Base-by-base conservation (phyloP, 257 asterid genomes). In the Fraxinus pennsylvanica region DNA sequence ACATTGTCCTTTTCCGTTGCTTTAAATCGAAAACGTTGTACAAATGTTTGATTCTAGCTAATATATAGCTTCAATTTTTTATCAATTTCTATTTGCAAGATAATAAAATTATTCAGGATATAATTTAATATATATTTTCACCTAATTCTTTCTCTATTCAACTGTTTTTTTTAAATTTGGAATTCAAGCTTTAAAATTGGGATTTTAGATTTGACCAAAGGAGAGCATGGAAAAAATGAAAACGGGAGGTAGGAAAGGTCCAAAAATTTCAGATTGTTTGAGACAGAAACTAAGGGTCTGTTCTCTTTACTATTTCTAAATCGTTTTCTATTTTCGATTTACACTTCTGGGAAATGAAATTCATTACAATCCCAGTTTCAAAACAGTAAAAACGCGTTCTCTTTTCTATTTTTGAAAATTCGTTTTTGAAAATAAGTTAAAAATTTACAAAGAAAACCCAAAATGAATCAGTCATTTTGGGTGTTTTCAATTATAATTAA, bases 11-110 rank as follows among this genome's bases (percentile, higher is more conserved):
- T 75, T 43, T 50, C 36, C 25, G 0, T 75, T 17, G 30, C 30
- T 21, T 19, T 35, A 3, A 35, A 72, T 3, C 9, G 0, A 38
- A 74, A 70, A 72, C 38, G 33, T 74, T 54, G 13, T 10, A 45
- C 41, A 32, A 35, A 19, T 15, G 47, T 76, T 75, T 81, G 71
- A 71, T 77, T 68, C 32, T 66, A 65, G 41, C 38, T 66, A 65
- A 65, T 61, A 22, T 36, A 21, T 4, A 61, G 32, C 14, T 25
- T 61, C 32, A 21, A 61, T 2, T 22, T 61, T 61, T 61, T 22
- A 1, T 61, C 5, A 59, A 29, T 7, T 7, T 3, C 13, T 61
- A 9, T 61, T 63, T 25, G 6, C 61, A 15, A 50, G 22, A 50
- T 50, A 50, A 50, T 50, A 52, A 15, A 4, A 19, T 52, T 52